phyloP scores from a whole-genome alignment of 768 basidiomycete genomes.

The Rickenella mellea region DNA sequence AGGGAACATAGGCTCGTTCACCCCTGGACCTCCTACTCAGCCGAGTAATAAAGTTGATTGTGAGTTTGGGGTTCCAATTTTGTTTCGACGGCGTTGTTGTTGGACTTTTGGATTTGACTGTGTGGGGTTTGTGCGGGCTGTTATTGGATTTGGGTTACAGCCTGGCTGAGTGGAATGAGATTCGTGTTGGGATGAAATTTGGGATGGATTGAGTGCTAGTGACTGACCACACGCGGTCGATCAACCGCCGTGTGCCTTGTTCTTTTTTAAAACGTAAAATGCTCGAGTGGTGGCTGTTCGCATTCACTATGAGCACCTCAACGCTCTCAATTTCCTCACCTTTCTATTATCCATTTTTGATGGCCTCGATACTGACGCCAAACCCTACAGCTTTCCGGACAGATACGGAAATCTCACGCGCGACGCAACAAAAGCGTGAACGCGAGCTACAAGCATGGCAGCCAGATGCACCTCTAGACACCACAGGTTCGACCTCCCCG shows the following conservation, averaged over 20 bases:
- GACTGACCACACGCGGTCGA: too few species aligned
- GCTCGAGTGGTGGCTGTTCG: too few species aligned
- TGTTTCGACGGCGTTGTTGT: not conserved
- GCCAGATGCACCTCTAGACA: slow-evolving; percentile 21
- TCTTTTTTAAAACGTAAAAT: too few species aligned
- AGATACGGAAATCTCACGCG: slow-evolving; percentile 67
- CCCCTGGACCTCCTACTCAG: slow-evolving; percentile 65
- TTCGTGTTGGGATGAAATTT: too few species aligned
- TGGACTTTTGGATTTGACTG: too few species aligned
- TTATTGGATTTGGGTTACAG: too few species aligned
- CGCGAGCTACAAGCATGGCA: slow-evolving; percentile 81
- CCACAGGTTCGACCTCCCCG: not conserved
- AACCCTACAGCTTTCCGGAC: slow-evolving; percentile 61
- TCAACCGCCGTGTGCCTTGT: too few species aligned
- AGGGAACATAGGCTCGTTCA: slow-evolving; percentile 64
- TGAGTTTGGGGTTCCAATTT: slow-evolving; percentile 27
- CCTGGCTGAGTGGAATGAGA: too few species aligned
- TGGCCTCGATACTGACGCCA: slow-evolving; percentile 4
- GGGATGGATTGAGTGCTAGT: too few species aligned
- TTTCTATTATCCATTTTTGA: slow-evolving; percentile 1
- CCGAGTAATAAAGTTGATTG: slow-evolving; percentile 63
- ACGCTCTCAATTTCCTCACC: slow-evolving; percentile 1
- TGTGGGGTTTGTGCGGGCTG: too few species aligned
- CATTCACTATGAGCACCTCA: slow-evolving; percentile 2
- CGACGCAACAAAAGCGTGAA: slow-evolving; percentile 43